A percentile compares a stretch with the other conserved stretches of the same genome.
These are phyloP conservation scores for Penicillium sp. DNA, from an alignment of 2,329 filamentous ascomycete species.

Conservation along the genomic window DNA sequence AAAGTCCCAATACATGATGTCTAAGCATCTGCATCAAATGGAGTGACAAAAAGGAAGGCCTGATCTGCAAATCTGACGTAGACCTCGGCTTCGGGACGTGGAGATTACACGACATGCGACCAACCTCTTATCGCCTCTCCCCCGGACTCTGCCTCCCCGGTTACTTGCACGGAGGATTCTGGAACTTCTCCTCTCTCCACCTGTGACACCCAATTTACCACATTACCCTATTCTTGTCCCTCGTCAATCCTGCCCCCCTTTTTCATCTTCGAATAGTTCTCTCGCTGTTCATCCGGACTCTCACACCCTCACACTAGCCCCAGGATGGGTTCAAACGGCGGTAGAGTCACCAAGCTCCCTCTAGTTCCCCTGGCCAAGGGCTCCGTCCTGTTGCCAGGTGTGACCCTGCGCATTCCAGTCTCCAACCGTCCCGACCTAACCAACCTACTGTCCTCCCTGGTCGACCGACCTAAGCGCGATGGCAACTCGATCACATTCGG, in stretches of 20 bases:
- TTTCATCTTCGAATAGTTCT: not conserved
- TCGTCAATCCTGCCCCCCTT: not conserved
- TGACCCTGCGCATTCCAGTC: slow-evolving; percentile 80
- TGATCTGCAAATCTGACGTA: slow-evolving; percentile 26
- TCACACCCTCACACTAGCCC: not conserved
- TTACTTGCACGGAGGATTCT: slow-evolving; percentile 22
- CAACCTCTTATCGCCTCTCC: slow-evolving; percentile 24
- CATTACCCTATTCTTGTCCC: not conserved
- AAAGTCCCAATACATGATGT: too few species aligned
- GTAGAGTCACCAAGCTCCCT: slow-evolving; percentile 55
- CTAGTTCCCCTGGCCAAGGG: slow-evolving; percentile 79
- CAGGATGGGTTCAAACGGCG: slow-evolving; percentile 39
- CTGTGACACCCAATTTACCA: not conserved
- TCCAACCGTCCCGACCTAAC: slow-evolving; percentile 82
- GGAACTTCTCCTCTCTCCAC: slow-evolving; percentile 22
- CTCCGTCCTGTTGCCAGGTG: slow-evolving; percentile 79
- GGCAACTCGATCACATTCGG: slow-evolving; percentile 72
- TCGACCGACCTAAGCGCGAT: slow-evolving; percentile 69
- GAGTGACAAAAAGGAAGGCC: too few species aligned
- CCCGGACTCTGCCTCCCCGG: slow-evolving; percentile 27
- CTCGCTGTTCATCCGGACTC: not conserved
- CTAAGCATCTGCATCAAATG: too few species aligned
- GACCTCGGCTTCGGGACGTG: slow-evolving; percentile 36
- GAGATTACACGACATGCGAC: slow-evolving; percentile 30
- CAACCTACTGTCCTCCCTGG: slow-evolving; percentile 79